Percentiles rank a stretch among this genome's conserved stretches.
phyloP scores from a whole-genome alignment of 371 early-diverging fungal species.

The Basidiobolus meristosporus region DNA sequence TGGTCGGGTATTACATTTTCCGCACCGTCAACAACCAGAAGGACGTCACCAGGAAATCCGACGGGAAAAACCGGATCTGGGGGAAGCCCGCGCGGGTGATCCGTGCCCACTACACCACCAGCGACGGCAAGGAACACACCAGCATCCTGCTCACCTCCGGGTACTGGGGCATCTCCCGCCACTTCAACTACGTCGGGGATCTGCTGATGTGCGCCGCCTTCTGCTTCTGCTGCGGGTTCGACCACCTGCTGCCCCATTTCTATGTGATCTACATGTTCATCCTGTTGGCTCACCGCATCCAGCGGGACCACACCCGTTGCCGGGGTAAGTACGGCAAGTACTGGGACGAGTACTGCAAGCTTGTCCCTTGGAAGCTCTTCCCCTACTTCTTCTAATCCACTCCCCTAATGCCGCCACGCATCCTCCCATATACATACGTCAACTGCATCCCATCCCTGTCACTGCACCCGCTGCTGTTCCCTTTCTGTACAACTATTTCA shows the following conservation, averaged over 20 bases:
- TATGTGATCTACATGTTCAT: slow-evolving; percentile 54
- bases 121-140: slow-evolving; percentile 44
- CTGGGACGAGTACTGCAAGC: slow-evolving; percentile 39
- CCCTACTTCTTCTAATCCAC: slow-evolving; percentile 4
- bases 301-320: slow-evolving; percentile 41
- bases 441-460: too few species aligned
- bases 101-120: slow-evolving; percentile 40
- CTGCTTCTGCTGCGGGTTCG: slow-evolving; percentile 41
- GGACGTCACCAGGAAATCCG: slow-evolving; percentile 39
- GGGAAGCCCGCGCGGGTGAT: slow-evolving; percentile 50
- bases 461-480: too few species aligned
- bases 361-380: slow-evolving; percentile 3
- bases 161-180: slow-evolving; percentile 57
- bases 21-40: slow-evolving; percentile 65
- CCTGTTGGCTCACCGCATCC: slow-evolving; percentile 35
- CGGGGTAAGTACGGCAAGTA: slow-evolving; percentile 52
- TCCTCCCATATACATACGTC: too few species aligned
- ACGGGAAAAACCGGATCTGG: slow-evolving; percentile 60
- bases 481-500: too few species aligned
- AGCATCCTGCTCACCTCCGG: slow-evolving; percentile 46
- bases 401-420: too few species aligned
- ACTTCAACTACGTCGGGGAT: slow-evolving; percentile 71
- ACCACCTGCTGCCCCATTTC: slow-evolving; percentile 41
- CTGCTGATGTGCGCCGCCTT: slow-evolving; percentile 38
- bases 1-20: slow-evolving; percentile 57